Base-by-base conservation (phyloP, 176 grass and related monocot species). In the Leersia perrieri region DNA sequence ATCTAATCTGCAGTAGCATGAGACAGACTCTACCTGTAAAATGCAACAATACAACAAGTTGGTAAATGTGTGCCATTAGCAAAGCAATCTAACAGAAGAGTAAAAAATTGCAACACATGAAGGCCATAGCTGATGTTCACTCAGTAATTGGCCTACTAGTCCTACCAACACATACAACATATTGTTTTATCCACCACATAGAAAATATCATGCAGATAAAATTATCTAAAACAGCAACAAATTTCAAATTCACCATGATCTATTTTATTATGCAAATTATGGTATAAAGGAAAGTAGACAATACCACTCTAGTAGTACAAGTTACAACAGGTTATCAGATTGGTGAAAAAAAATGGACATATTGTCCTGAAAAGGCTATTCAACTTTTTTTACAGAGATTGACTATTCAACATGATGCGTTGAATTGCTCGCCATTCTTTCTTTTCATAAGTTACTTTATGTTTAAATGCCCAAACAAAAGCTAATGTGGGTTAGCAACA, bases 1-100 rank as follows among this genome's bases (percentile, higher is more conserved):
- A 49, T 97, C 94, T 34, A 93, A 92, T 77, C 91, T 90, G 75
- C 94, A 97, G 33, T 93, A 91, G 84, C 94, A 97, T 61, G 86
- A 91, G 26, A 89, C 84, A 73, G 88, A 91, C 84, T 97, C 94
- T 28, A 91, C 91, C 94, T 97, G 81, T 9, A 49, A 89, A 75
- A 45, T 64, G 7, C 72, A 86, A 78, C 45, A 64, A 33, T 39
- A 14, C 63, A 72, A 51, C 40, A 39, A 76, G 22, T 22, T 73
- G 10, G 82, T 27, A 57, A 33, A n/a, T 70, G 25, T 80, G 30
- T 28, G 28, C 14, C 70, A 53, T 27, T 76, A 13, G 47, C 42
- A 51, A 75, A 35, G 0, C 7, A 57, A 22, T 57, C 7, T 23
- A 57, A 18, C 23, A 57, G 51, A 57, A 57, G 51, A 0, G 22